These are phyloP conservation scores for Suillus subalutaceus DNA, from an alignment of 768 basidiomycete genomes.

Conservation along the genomic window DNA sequence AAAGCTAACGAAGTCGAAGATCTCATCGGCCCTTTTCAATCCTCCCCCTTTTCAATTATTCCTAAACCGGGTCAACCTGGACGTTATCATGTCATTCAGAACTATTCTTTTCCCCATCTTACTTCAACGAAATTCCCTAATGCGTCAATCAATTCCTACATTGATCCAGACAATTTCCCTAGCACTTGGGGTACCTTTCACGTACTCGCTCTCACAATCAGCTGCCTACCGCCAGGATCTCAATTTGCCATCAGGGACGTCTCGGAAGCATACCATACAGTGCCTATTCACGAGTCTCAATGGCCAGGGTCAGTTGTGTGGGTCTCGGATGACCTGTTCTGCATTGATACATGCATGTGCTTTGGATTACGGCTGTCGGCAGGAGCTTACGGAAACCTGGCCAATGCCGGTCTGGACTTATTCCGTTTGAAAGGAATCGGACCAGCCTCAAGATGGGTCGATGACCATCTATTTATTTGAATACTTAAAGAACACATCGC, in stretches of 20 bases:
- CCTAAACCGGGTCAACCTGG: conserved; percentile 37
- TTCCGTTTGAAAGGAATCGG: conserved; percentile 17
- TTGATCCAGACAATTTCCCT: conserved; percentile 37
- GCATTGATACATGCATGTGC: conserved; percentile 28
- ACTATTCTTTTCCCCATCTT: conserved; percentile 36
- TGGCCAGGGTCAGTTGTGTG: conserved; percentile 21
- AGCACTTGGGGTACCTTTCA: conserved; percentile 38
- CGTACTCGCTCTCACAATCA: conserved; percentile 17
- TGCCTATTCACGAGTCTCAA: conserved; percentile 25
- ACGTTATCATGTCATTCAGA: conserved; percentile 39
- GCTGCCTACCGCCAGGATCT: too few species aligned
- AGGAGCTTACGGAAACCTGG: conserved; percentile 29
- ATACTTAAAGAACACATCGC: conserved; percentile 18
- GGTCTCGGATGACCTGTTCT: conserved; percentile 18
- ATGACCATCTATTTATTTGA: conserved; percentile 32
- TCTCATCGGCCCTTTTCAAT: conserved; percentile 41
- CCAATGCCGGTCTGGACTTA: conserved; percentile 23
- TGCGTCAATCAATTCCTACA: conserved; percentile 17
- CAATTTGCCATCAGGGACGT: conserved; percentile 32
- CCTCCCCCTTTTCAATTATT: conserved; percentile 39
- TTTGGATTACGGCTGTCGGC: conserved; percentile 28
- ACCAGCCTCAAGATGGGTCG: conserved; percentile 32
- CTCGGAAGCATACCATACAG: conserved; percentile 25
- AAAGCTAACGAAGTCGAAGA: conserved; percentile 19
- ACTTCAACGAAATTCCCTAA: conserved; percentile 31